Evolutionary conservation across 352 stramenopile species (phyloP).

Genomic region (Lagenidium giganteum): DNA sequence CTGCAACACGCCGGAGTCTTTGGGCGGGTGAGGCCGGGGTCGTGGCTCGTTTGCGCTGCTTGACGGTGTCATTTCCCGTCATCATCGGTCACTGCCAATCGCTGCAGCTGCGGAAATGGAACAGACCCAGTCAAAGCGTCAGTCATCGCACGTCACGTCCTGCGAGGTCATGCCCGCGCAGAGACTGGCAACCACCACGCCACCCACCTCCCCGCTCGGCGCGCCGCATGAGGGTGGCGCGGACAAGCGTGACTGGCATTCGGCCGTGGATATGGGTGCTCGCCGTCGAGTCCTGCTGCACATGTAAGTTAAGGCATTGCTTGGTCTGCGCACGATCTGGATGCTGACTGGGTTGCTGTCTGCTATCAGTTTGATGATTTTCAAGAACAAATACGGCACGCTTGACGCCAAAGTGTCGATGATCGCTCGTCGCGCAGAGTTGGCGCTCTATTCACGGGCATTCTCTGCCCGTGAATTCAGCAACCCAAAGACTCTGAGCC

Average conservation of each 20-base stretch:
- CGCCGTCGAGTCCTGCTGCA: constrained; percentile 49
- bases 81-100: too few species aligned
- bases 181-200: too few species aligned
- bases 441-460: constrained; percentile 48
- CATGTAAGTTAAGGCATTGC: constrained; percentile 48
- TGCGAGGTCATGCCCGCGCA: too few species aligned
- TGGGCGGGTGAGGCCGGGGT: too few species aligned
- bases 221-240: too few species aligned
- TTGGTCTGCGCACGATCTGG: background rate
- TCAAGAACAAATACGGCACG: constrained; percentile 60
- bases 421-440: constrained; percentile 47
- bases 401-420: constrained; percentile 58
- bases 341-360: background rate
- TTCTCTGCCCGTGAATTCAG: constrained; percentile 46
- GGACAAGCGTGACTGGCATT: constrained; percentile 41
- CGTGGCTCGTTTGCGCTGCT: too few species aligned
- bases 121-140: too few species aligned
- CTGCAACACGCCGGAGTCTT: too few species aligned
- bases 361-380: constrained; percentile 30
- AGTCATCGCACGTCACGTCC: too few species aligned
- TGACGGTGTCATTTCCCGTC: too few species aligned
- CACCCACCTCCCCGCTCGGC: too few species aligned
- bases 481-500: constrained; percentile 51
- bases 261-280: constrained; percentile 26
- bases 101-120: too few species aligned